Evolutionary conservation across 1,139 yeast genomes (phyloP), one percentile per base, ranked within the genome.

Genomic region (Casaregolazyma lundiana): DNA sequence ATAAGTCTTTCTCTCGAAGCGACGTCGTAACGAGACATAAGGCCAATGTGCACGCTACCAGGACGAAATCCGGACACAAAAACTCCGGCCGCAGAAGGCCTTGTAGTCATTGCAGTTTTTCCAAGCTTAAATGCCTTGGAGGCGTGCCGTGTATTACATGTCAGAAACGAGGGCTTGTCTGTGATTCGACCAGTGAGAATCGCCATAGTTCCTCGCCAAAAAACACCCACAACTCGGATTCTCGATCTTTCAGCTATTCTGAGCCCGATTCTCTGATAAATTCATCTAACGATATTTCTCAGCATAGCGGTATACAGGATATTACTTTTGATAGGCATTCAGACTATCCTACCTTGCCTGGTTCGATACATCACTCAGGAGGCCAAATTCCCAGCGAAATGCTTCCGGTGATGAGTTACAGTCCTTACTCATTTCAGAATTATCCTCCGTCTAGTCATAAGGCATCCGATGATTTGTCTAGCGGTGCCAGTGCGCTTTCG

Each of bases 1-100:
- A 44, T 19, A 44, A 48, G 32, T 34, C 50, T 2, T 46, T 50
- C 38, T 43, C 50, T 4, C 48, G 53, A 20, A 49, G 48, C 38
- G 53, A 50, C 32, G 52, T 49, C 9, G 53, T 45, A 3, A 41
- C 47, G 4, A 18, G 53, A 13, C 53, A 50, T 36, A 45, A 44
- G 34, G 37, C 42, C 17, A 37, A 46, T 16, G 50, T 50, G 9
- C 53, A 50, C 22, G 42, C 44, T 38, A 32, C 44, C 20, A 37
- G 36, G n/a, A 13, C 32, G 32, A 26, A n/a, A 7, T 15, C 6
- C 13, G 32, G 32, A 13, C 32, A 26, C 3, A 26, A 15, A 11
- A 11, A n/a, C 13, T 26, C 32, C 11, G 15, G 32, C 9, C 40
- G 50, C 18, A 44, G 51, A 18, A 41, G 42, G 18, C 40, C 52